A percentile compares a stretch with the other conserved stretches of the same genome.
These are phyloP conservation scores for Malus hybrid DNA, from an alignment of 331 rosid genomes.

Conservation along the genomic window DNA sequence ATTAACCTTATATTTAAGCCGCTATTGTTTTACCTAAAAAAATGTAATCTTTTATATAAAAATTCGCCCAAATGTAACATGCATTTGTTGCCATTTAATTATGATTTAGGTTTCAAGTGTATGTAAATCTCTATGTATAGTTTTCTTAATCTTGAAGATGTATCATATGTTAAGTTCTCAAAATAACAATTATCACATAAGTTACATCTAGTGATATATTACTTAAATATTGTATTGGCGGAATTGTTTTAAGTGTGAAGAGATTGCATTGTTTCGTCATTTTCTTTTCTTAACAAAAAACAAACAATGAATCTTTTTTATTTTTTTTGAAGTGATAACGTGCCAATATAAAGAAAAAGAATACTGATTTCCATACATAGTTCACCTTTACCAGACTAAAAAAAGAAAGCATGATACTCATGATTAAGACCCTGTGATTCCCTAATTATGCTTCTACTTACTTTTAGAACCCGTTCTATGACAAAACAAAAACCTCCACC, in stretches of 20 bases:
- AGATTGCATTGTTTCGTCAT: not conserved
- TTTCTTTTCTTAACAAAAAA: no score
- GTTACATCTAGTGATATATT: not conserved
- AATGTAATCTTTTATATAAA: not conserved
- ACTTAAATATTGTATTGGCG: not conserved
- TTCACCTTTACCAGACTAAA: no score
- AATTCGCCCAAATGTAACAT: not conserved
- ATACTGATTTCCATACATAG: not conserved
- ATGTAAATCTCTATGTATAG: no score
- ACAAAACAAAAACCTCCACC: slow-evolving; percentile 31
- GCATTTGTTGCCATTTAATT: no score
- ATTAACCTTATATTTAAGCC: not conserved
- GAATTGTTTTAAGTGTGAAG: no score
- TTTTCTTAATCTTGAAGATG: not conserved
- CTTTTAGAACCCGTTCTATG: slow-evolving; percentile 16
- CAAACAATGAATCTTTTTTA: not conserved
- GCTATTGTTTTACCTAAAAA: not conserved
- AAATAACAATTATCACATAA: not conserved
- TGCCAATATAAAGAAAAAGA: not conserved
- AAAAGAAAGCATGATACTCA: not conserved
- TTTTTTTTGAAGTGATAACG: not conserved
- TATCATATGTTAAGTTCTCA: no score
- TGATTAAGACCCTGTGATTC: not conserved
- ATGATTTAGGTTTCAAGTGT: not conserved
- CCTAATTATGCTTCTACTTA: slow-evolving; percentile 20